Conservation (phyloP, 495 filamentous ascomycete genomes). For the Barbatosphaeria neglecta region DNA sequence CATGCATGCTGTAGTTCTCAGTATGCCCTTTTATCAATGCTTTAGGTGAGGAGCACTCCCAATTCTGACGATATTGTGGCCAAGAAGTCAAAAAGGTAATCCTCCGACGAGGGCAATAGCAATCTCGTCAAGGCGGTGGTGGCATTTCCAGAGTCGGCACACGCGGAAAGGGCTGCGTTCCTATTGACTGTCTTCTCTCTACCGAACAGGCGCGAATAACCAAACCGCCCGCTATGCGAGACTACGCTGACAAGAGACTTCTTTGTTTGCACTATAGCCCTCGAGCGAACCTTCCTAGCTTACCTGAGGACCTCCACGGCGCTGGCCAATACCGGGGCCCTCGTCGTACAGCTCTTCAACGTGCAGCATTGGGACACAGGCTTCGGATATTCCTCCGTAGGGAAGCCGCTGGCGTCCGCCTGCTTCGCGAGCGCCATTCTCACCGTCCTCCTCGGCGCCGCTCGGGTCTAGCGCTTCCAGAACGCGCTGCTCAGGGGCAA, state of each 20-base stretch:
- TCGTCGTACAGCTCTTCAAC: slow-evolving; percentile 59
- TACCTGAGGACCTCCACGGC: slow-evolving; percentile 64
- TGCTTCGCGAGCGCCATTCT: slow-evolving; percentile 49
- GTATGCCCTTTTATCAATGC: no score
- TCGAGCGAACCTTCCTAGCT: slow-evolving; percentile 68
- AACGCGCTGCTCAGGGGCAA: slow-evolving; percentile 53
- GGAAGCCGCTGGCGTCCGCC: slow-evolving; percentile 50
- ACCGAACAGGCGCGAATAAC: no score
- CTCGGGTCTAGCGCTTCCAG: slow-evolving; percentile 61
- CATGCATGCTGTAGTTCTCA: no score
- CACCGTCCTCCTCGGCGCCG: slow-evolving; percentile 44
- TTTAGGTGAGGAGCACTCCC: no score
- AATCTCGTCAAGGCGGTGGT: no score
- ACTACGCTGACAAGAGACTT: not conserved
- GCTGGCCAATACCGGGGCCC: slow-evolving; percentile 54
- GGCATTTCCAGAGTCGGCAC: no score
- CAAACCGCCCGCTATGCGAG: no score
- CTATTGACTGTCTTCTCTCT: no score
- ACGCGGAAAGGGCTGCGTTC: no score
- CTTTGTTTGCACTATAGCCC: slow-evolving; percentile 44
- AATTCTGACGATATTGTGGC: no score
- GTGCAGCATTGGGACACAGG: slow-evolving; percentile 14
- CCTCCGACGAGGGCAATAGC: no score
- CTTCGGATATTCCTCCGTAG: slow-evolving; percentile 52
- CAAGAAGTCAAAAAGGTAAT: no score